A percentile compares a stretch with the other conserved stretches of the same genome.
Conservation (phyloP, 257 asterid species). For the Capsicum baccatum region DNA sequence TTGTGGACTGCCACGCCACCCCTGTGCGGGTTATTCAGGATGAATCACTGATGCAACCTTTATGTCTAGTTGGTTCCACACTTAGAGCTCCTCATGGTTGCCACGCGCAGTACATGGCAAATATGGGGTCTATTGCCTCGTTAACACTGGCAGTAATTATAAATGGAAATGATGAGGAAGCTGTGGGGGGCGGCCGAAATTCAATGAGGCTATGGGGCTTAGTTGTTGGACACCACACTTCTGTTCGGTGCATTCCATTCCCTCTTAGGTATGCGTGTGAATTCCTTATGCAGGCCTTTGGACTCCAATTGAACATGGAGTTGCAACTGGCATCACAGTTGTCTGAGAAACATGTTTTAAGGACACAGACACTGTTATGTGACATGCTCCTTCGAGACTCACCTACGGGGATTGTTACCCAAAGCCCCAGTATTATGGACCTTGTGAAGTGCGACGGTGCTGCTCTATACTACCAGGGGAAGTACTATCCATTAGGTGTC, state of each 20-base stretch:
- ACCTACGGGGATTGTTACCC: conserved; percentile 72
- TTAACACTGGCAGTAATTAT: conserved; percentile 59
- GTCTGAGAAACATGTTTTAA: conserved; percentile 74
- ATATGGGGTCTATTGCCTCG: conserved; percentile 71
- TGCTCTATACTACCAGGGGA: conserved; percentile 71
- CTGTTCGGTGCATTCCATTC: conserved; percentile 67
- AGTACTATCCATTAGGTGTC: conserved; percentile 65
- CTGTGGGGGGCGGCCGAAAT: conserved; percentile 58
- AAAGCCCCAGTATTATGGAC: conserved; percentile 84
- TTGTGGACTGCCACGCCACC: conserved; percentile 58
- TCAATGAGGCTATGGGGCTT: conserved; percentile 89
- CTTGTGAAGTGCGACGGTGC: conserved; percentile 90
- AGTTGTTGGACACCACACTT: conserved; percentile 89
- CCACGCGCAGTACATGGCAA: conserved; percentile 71
- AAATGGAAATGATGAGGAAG: conserved; percentile 64
- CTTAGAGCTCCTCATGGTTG: conserved; percentile 71
- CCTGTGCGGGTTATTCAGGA: conserved; percentile 59
- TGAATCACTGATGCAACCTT: conserved; percentile 64
- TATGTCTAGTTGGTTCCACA: conserved; percentile 67
- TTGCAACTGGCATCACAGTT: conserved; percentile 71
- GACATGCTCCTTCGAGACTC: conserved; percentile 88
- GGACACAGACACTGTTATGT: conserved; percentile 83
- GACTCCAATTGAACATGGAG: conserved; percentile 86
- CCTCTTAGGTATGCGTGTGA: conserved; percentile 91
- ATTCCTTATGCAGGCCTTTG: conserved; percentile 89